These are phyloP conservation scores for Aspergillus coremiiformis DNA, from an alignment of 495 filamentous ascomycete species.

Conservation along the genomic window DNA sequence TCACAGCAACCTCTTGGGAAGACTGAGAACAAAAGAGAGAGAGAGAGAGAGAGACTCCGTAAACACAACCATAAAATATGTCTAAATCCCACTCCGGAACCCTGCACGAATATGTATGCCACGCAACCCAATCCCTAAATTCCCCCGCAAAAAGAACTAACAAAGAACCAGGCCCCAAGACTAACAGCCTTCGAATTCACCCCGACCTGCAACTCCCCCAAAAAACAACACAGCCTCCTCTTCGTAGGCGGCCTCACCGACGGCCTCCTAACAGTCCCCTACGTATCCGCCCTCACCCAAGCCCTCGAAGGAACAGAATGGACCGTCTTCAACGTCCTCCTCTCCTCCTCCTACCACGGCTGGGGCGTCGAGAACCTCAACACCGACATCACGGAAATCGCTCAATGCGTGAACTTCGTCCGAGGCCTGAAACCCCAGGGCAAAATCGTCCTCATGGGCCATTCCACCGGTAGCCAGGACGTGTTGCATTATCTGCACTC, in stretches of 20 bases:
- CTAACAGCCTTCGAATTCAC: constrained; percentile 55
- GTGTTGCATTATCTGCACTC: constrained; percentile 65
- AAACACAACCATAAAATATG: constrained; percentile 5
- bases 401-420: constrained; percentile 64
- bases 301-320: constrained; percentile 54
- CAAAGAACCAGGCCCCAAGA: constrained; percentile 35
- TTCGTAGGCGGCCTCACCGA: constrained; percentile 83
- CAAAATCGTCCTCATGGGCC: constrained; percentile 80
- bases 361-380: constrained; percentile 65
- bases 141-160: background rate
- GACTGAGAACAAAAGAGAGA: no score
- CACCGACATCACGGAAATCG: constrained; percentile 67
- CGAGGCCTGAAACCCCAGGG: constrained; percentile 28
- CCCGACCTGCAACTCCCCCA: constrained; percentile 23
- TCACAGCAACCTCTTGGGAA: background rate
- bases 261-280: constrained; percentile 63
- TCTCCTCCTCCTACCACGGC: constrained; percentile 59
- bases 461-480: constrained; percentile 85
- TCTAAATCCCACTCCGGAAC: constrained; percentile 23
- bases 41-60: no score
- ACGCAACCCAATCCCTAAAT: background rate
- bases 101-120: constrained; percentile 37
- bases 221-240: constrained; percentile 59
- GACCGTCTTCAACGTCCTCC: constrained; percentile 53
- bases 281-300: constrained; percentile 46